These are phyloP conservation scores for Sphagnum contortum DNA, from an alignment of 225 moss, liverwort and hornwort genomes.

Conservation along the genomic window DNA sequence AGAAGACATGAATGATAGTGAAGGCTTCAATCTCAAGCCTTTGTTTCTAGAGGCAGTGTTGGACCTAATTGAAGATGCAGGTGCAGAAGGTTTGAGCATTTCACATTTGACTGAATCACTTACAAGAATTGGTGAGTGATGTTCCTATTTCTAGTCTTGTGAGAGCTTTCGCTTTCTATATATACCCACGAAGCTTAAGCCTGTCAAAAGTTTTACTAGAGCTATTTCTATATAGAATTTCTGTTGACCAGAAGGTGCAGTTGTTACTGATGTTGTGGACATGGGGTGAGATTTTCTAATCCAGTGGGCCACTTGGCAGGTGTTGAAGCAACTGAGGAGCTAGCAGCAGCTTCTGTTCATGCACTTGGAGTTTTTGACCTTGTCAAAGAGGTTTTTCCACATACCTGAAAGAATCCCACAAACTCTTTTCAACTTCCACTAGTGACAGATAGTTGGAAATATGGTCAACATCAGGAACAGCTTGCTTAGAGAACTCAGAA, in stretches of 20 bases:
- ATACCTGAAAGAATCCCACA: too few relatives aligned
- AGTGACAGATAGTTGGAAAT: too few relatives aligned
- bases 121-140: constrained; percentile 19
- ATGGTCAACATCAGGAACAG: too few relatives aligned
- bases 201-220: too few relatives aligned
- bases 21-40: constrained; percentile 20
- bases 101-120: constrained; percentile 36
- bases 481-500: too few relatives aligned
- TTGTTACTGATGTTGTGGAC: too few relatives aligned
- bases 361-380: constrained; percentile 70
- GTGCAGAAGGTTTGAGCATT: constrained; percentile 63
- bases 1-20: constrained; percentile 8
- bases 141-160: not conserved
- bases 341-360: constrained; percentile 26
- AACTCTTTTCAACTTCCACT: too few relatives aligned
- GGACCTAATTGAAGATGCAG: constrained; percentile 48
- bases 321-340: constrained; percentile 22
- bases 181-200: too few relatives aligned
- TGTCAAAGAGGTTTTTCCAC: constrained; percentile 42
- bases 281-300: too few relatives aligned
- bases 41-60: constrained; percentile 37
- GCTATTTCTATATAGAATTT: too few relatives aligned
- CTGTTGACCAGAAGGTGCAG: too few relatives aligned
- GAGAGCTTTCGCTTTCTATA: too few relatives aligned
- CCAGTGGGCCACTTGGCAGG: constrained; percentile 16